Evolutionary conservation across 2,329 filamentous ascomycete genomes (phyloP).

Genomic region (Exophiala calicioides): DNA sequence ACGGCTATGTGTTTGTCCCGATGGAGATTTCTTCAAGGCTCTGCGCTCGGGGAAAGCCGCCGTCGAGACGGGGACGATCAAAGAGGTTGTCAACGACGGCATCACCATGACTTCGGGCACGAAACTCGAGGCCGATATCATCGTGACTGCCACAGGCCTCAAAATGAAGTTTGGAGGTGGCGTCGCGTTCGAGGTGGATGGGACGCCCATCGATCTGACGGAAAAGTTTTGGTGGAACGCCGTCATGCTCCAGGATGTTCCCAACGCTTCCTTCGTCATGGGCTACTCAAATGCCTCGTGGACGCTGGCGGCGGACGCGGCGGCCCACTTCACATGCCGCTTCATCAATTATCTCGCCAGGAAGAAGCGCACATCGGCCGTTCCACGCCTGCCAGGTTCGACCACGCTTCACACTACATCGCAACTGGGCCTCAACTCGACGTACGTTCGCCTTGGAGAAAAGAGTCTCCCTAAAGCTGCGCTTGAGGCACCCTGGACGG

Average conservation of each 20-base stretch:
- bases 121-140: constrained; percentile 42
- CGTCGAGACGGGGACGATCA: constrained; percentile 58
- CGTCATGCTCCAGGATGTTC: constrained; percentile 47
- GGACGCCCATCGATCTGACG: constrained; percentile 33
- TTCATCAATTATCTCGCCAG: constrained; percentile 35
- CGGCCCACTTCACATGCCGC: constrained; percentile 40
- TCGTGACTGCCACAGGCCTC: constrained; percentile 46
- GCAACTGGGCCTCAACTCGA: too few relatives aligned
- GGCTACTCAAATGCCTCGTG: constrained; percentile 48
- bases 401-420: too few relatives aligned
- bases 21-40: constrained; percentile 59
- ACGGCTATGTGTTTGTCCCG: constrained; percentile 67
- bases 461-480: too few relatives aligned
- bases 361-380: too few relatives aligned
- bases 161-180: constrained; percentile 42
- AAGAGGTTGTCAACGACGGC: constrained; percentile 49
- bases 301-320: constrained; percentile 47
- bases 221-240: constrained; percentile 45
- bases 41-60: constrained; percentile 52
- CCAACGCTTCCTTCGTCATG: constrained; percentile 42
- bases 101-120: constrained; percentile 51
- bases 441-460: too few relatives aligned
- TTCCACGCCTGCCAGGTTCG: too few relatives aligned
- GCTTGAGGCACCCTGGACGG: too few relatives aligned
- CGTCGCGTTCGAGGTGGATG: constrained; percentile 39